A percentile compares a stretch with the other conserved stretches of the same genome.
Evolutionary conservation across 73 alveolate species (phyloP).

Genomic region (Halteria grandinella): DNA sequence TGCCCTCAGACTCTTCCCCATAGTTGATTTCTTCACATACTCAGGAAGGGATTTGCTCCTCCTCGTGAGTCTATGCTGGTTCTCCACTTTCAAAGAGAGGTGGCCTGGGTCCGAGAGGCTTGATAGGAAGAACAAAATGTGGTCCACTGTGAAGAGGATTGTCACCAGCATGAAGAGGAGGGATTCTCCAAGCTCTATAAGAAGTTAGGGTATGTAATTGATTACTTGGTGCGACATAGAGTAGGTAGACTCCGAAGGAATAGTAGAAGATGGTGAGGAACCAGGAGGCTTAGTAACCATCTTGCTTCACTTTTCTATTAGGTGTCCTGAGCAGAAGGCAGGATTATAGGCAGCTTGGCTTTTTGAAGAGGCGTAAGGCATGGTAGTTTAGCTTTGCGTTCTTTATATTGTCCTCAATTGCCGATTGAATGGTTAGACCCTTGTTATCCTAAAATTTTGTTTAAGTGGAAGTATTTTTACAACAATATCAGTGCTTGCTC

Average conservation of each 20-base stretch:
- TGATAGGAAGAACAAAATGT: neutral
- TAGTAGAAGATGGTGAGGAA: too few species aligned
- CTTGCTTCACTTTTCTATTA: too few species aligned
- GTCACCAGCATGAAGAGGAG: too few species aligned
- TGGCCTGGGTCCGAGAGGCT: neutral
- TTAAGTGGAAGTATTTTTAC: neutral
- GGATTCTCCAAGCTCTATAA: too few species aligned
- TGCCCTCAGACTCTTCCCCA: conserved; percentile 9
- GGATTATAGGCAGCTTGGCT: conserved; percentile 14
- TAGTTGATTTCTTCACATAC: neutral
- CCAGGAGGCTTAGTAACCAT: too few species aligned
- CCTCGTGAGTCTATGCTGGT: too few species aligned
- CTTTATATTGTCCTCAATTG: conserved; percentile 25
- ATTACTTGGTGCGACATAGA: too few species aligned
- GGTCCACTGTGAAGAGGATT: too few species aligned
- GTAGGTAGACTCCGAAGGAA: too few species aligned
- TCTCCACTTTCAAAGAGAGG: too few species aligned
- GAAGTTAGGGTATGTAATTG: too few species aligned
- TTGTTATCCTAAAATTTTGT: conserved; percentile 44
- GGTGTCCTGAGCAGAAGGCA: neutral
- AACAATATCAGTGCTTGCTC: conserved; percentile 22
- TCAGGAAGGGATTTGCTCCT: neutral
- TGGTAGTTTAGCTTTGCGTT: conserved; percentile 23
- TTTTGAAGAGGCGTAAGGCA: conserved; percentile 51
- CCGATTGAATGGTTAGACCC: neutral